Base-by-base conservation (phyloP, 2,329 filamentous ascomycete species). In the Teratosphaeria viscida region DNA sequence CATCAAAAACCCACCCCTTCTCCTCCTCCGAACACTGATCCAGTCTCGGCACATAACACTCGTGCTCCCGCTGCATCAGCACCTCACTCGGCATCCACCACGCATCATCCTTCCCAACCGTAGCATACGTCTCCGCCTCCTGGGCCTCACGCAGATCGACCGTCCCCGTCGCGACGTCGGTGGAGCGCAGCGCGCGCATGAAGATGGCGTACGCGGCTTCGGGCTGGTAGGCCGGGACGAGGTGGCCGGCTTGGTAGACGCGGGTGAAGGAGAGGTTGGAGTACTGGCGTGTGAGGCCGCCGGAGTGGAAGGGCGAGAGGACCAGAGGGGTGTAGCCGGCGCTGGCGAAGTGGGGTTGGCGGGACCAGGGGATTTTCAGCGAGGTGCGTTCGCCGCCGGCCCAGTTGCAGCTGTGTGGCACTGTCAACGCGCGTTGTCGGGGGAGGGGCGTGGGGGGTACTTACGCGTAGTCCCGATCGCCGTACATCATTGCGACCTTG, bases 401-500 rank as follows among this genome's bases (percentile, higher is more conserved):
- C 82, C 82, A 85, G 62, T 82, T 81, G 49, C 61, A 61, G 19
- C 27, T 56, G 52, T 4, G 23, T 35, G 12, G 23, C 26, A 19
- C 23, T 6, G 39, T 27, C 26, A 49, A 23, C 7, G 37, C 35
- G 10, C 7, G 12, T 35, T 37, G 54, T 53, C 8, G 5, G 5
- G 12, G 1, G 7, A 32, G 12, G 52, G 23, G 52, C 10, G 29
- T 16, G 14, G 47, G n/a, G 29, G n/a, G 29, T 35, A 34, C 39
- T 23, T 52, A 55, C 39, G 81, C 78, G 64, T 79, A 80, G 64
- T 84, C 82, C 35, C 80, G 78, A 64, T 86, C 83, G 8, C 84
- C 84, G 69, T 92, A 89, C 59, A 91, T 81, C 61, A 94, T 75
- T 5, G 86, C 85, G 27, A 94, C 81, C 23, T 83, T 75, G 55